Conservation (phyloP, 495 filamentous ascomycete genomes). For the Trichoderma reesei region DNA sequence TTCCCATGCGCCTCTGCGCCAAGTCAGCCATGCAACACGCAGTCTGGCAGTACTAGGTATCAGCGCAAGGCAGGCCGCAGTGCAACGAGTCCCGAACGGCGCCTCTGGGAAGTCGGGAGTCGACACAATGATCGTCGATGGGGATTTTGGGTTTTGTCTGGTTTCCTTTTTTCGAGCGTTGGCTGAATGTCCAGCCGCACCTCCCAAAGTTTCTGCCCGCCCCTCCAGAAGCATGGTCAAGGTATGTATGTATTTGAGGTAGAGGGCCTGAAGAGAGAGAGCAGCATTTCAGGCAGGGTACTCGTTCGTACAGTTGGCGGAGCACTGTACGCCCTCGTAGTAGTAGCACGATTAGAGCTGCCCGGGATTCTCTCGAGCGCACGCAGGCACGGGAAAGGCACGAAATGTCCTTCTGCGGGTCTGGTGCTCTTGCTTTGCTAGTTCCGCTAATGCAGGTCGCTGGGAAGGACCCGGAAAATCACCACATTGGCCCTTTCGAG, state of each 20-base stretch:
- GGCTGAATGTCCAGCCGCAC: slow-evolving; percentile 3
- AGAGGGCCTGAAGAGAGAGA: too few species aligned
- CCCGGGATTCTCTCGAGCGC: neutral
- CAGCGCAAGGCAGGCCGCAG: too few species aligned
- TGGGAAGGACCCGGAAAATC: slow-evolving; percentile 4
- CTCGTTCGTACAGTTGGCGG: too few species aligned
- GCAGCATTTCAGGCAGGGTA: neutral
- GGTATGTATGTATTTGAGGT: too few species aligned
- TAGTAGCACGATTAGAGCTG: neutral
- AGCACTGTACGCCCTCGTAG: neutral
- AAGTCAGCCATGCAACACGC: too few species aligned
- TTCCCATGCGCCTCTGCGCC: neutral
- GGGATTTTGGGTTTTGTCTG: neutral
- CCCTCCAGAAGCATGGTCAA: neutral
- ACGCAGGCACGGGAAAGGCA: neutral
- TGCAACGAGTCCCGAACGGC: neutral
- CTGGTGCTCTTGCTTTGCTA: neutral
- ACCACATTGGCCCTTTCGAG: neutral
- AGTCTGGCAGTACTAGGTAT: too few species aligned
- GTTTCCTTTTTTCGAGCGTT: too few species aligned
- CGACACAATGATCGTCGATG: neutral
- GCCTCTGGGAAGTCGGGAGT: neutral
- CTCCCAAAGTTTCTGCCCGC: slow-evolving; percentile 3
- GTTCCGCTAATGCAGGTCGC: slow-evolving; percentile 6
- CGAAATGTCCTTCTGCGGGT: slow-evolving; percentile 4